Evolutionary conservation across 495 filamentous ascomycete species (phyloP), one percentile per base, ranked within the genome.

Genomic region (Rostrohypoxylon terebratum): DNA sequence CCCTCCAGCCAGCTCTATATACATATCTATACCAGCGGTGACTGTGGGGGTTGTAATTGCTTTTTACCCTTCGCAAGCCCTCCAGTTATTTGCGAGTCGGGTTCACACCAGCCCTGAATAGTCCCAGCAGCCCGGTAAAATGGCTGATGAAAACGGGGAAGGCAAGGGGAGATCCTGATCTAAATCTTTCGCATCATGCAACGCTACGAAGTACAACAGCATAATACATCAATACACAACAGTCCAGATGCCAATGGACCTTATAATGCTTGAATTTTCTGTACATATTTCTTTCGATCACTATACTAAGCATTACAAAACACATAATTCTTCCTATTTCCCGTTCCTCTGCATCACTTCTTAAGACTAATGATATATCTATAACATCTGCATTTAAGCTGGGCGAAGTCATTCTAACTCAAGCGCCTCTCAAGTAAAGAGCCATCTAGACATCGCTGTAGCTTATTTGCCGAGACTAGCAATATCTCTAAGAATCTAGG

Each of bases 41-140:
- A 53, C 38, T 44, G 50, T 42, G 18, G 58, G 33, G 28, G 28
- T 18, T 23, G 50, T 53, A 33, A 40, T 36, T 59, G 7, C 48
- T 68, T 45, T 60, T 55, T 23, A 11, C 36, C 25, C 21, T 48
- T 28, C 42, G 23, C 36, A 51, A 47, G 14, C 34, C n/a, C 63
- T 45, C 42, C 16, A 45, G 42, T 51, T 55, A 45, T 40, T 59
- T 51, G 66, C 44, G 21, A 66, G 66, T 71, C 54, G 42, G 63
- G 59, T 66, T 57, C 40, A 65, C 67, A 67, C 60, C 60, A 63
- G 69, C 58, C 67, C 59, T 73, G 63, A 71, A 58, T 53, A 79
- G 69, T 73, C 72, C 79, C 79, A 78, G 68, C 68, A 73, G 74
- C 67, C 74, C 77, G 79, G 76, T 75, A 82, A 80, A 81, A 79